Evolutionary conservation across 306 rosid species (phyloP).

Genomic region (Gleditsia sinensis): DNA sequence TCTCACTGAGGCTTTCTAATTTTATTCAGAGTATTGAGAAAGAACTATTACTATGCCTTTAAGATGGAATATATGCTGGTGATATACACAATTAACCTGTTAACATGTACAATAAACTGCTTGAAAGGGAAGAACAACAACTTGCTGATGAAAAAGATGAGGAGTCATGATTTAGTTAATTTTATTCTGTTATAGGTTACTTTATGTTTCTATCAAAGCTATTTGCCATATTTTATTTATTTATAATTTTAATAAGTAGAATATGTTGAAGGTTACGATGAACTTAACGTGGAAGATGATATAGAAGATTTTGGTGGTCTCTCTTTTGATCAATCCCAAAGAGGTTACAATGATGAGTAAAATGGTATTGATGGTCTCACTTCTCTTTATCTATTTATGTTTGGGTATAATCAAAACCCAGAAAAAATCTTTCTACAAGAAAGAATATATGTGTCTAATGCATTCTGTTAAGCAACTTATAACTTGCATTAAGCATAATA

Average conservation of each 20-base stretch:
- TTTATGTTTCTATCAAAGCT: background rate
- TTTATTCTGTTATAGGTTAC: background rate
- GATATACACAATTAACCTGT: constrained; percentile 57
- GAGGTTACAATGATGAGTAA: constrained; percentile 35
- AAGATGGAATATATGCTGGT: constrained; percentile 35
- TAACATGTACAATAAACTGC: constrained; percentile 44
- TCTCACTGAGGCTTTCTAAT: background rate
- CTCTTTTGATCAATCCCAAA: constrained; percentile 13
- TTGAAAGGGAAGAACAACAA: constrained; percentile 38
- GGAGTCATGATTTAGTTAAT: constrained; percentile 33
- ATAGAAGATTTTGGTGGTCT: constrained; percentile 58
- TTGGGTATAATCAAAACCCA: too few relatives aligned
- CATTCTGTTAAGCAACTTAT: too few relatives aligned
- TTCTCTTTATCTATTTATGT: background rate
- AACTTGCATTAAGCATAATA: too few relatives aligned
- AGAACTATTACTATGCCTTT: constrained; percentile 56
- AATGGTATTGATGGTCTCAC: constrained; percentile 26
- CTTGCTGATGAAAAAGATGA: constrained; percentile 43
- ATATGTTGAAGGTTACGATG: constrained; percentile 63
- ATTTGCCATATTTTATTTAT: background rate
- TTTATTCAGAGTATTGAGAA: constrained; percentile 55
- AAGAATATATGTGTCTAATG: too few relatives aligned
- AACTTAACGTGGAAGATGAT: constrained; percentile 60
- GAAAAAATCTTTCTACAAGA: too few relatives aligned
- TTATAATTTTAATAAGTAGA: too few relatives aligned